Evolutionary conservation across 129 eudicot species (phyloP).

Genomic region (Kitagawia praeruptora): DNA sequence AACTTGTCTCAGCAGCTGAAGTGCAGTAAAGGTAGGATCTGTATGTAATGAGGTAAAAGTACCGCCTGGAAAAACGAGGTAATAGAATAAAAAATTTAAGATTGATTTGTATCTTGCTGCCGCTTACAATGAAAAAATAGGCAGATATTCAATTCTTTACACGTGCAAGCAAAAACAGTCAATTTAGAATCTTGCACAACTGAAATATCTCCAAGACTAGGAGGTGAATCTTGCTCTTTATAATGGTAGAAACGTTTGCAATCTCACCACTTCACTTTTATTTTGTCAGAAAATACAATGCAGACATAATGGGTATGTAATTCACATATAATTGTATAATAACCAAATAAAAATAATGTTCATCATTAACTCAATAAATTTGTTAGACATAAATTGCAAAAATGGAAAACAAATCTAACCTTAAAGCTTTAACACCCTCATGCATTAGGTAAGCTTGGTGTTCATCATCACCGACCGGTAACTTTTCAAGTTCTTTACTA

Average conservation of each 20-base stretch:
- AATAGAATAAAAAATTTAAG: neutral
- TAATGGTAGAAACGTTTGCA: neutral
- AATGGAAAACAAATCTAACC: neutral
- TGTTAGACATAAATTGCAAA: neutral
- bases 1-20: constrained; percentile 36
- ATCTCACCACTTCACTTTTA: neutral
- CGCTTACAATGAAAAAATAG: neutral
- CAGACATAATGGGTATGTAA: neutral
- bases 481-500: constrained; percentile 59
- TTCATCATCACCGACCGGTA: constrained; percentile 52
- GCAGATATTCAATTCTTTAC: neutral
- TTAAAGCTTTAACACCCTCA: constrained; percentile 67
- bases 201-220: neutral
- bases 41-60: constrained; percentile 69
- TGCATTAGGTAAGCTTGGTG: constrained; percentile 70
- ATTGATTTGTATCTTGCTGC: neutral
- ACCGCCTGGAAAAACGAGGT: constrained; percentile 55
- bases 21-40: constrained; percentile 68
- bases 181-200: neutral
- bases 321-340: neutral
- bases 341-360: neutral
- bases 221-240: neutral
- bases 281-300: neutral
- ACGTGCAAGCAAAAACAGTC: neutral
- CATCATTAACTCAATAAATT: neutral